Conservation (phyloP, 1,139 yeast species). For the Suhomyces taliae region DNA sequence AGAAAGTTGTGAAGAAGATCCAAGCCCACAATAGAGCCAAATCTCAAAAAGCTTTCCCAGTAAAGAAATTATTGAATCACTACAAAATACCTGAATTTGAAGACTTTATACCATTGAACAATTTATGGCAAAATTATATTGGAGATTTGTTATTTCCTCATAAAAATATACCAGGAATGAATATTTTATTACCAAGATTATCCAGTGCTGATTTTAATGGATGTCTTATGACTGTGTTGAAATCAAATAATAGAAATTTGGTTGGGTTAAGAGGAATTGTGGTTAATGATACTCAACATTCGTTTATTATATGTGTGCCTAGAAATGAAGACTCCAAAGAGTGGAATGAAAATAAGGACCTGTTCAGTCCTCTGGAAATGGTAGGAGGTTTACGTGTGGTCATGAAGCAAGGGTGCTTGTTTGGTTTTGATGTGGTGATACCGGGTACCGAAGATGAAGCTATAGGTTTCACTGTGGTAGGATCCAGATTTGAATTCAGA, state of each 20-base stretch:
- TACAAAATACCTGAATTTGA: slow-evolving; percentile 51
- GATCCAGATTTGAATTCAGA: slow-evolving; percentile 76
- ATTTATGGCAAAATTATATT: slow-evolving; percentile 65
- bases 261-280: slow-evolving; percentile 78
- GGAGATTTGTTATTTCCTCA: slow-evolving; percentile 48
- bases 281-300: slow-evolving; percentile 81
- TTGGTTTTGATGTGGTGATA: slow-evolving; percentile 53
- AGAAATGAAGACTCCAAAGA: slow-evolving; percentile 39
- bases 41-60: slow-evolving; percentile 22
- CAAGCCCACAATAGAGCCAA: slow-evolving; percentile 26
- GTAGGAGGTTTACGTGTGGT: slow-evolving; percentile 56
- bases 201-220: slow-evolving; percentile 88
- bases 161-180: slow-evolving; percentile 25
- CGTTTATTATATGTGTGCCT: slow-evolving; percentile 64
- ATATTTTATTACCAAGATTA: slow-evolving; percentile 52
- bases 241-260: slow-evolving; percentile 56
- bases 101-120: slow-evolving; percentile 52
- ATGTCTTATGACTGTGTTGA: slow-evolving; percentile 58
- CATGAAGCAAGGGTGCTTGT: slow-evolving; percentile 62
- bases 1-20: slow-evolving; percentile 32
- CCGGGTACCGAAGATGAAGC: slow-evolving; percentile 28
- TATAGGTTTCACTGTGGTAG: slow-evolving; percentile 66
- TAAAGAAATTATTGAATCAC: slow-evolving; percentile 31
- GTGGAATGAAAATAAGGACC: slow-evolving; percentile 20
- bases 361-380: slow-evolving; percentile 30